Percentiles rank a stretch among this genome's conserved stretches.
phyloP scores from a whole-genome alignment of 192 early-diverging fungal species.

The Backusella parvicylindrica region DNA sequence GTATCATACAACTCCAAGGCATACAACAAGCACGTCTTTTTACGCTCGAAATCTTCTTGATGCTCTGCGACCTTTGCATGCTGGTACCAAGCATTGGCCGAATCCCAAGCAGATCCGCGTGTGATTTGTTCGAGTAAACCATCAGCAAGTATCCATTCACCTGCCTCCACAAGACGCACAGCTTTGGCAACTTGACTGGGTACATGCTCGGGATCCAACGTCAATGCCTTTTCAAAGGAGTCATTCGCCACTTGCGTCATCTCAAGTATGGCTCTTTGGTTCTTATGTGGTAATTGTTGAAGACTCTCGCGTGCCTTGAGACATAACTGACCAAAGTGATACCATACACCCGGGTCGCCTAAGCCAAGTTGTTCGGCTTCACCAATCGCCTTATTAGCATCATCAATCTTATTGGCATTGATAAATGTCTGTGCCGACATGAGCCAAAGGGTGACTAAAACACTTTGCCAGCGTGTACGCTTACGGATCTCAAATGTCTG shows the following conservation, averaged over 20 bases:
- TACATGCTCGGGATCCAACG: slow-evolving; percentile 3
- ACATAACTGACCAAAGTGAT: slow-evolving; percentile 38
- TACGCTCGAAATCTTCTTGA: slow-evolving; percentile 34
- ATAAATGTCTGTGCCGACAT: slow-evolving; percentile 7
- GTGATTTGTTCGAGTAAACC: background rate
- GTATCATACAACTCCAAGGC: slow-evolving; percentile 50
- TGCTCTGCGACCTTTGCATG: slow-evolving; percentile 41
- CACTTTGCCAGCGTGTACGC: background rate
- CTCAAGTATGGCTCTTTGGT: background rate
- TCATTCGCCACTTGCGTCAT: background rate
- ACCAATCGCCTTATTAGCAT: slow-evolving; percentile 6
- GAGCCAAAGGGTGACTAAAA: slow-evolving; percentile 2
- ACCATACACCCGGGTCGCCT: slow-evolving; percentile 15
- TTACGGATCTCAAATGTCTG: slow-evolving; percentile 7
- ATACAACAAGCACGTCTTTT: slow-evolving; percentile 53
- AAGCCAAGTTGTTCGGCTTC: slow-evolving; percentile 2
- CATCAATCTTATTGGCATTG: background rate
- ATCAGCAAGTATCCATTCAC: background rate
- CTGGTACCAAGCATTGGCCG: slow-evolving; percentile 15
- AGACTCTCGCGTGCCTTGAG: background rate
- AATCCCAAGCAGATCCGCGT: background rate
- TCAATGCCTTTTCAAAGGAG: slow-evolving; percentile 4
- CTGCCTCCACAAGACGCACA: background rate
- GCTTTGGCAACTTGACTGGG: background rate
- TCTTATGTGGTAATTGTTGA: background rate